These are phyloP conservation scores for Calonectria pseudoreteaudii DNA, from an alignment of 2,329 filamentous ascomycete species.

Conservation along the genomic window DNA sequence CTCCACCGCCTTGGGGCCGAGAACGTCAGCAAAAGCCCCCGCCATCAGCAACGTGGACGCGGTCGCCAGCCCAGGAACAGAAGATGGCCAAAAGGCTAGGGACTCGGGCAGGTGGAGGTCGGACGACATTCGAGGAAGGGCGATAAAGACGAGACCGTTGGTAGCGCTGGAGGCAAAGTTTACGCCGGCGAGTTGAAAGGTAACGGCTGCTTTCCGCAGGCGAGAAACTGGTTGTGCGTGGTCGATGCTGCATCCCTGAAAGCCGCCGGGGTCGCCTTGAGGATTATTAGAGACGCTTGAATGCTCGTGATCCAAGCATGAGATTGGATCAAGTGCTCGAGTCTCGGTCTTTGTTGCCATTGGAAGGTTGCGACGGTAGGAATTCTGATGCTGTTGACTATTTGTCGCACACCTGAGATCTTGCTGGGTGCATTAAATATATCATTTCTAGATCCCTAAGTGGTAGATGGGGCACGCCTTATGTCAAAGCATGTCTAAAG, in stretches of 20 bases:
- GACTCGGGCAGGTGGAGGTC: conserved; percentile 45
- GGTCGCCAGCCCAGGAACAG: conserved; percentile 47
- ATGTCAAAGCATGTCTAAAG: not conserved
- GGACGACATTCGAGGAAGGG: conserved; percentile 52
- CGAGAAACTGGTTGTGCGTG: not conserved
- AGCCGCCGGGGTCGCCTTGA: no score
- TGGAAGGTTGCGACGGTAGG: no score
- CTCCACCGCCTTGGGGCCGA: conserved; percentile 46
- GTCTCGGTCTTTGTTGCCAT: no score
- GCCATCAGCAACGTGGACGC: conserved; percentile 49
- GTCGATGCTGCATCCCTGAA: not conserved
- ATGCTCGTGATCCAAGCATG: no score
- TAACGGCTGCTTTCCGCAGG: not conserved
- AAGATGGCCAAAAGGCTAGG: conserved; percentile 51
- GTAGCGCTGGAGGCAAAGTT: conserved; percentile 19
- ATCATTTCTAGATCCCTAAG: no score
- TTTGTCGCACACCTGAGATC: no score
- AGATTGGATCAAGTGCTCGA: no score
- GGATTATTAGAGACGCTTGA: no score
- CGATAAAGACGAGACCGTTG: conserved; percentile 47
- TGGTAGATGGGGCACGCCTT: not conserved
- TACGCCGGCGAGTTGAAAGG: conserved; percentile 6
- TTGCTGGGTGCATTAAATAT: no score
- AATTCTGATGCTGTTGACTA: no score
- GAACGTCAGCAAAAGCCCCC: conserved; percentile 49